Percentiles rank a stretch among this genome's conserved stretches.
phyloP scores from a whole-genome alignment of 352 stramenopile species.

The Phytophthora tubulina region DNA sequence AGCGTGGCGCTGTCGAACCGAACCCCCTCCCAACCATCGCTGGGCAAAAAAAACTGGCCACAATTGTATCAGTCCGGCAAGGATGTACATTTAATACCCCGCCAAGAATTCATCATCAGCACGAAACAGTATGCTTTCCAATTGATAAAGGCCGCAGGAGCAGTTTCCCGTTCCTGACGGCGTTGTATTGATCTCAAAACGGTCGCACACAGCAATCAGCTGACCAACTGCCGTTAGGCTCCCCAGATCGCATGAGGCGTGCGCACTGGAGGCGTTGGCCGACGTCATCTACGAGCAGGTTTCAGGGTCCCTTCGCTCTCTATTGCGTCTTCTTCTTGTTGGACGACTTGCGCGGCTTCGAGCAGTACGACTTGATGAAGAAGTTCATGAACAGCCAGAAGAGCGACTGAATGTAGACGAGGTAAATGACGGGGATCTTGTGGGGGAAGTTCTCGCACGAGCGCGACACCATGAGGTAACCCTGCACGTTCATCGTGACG shows the following conservation, averaged over 20 bases:
- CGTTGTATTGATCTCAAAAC: constrained; percentile 39
- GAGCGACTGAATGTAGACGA: constrained; percentile 93
- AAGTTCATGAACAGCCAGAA: constrained; percentile 96
- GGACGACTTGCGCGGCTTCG: constrained; percentile 55
- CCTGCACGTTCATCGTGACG: constrained; percentile 84
- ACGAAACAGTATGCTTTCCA: constrained; percentile 7
- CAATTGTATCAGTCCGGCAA: not conserved
- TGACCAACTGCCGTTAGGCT: not conserved
- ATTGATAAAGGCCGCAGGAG: constrained; percentile 19
- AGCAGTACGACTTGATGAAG: constrained; percentile 95
- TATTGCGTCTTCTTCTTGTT: constrained; percentile 68
- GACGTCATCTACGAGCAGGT: constrained; percentile 11
- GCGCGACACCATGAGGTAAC: constrained; percentile 83
- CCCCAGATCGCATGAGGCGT: not conserved
- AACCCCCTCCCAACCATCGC: not conserved
- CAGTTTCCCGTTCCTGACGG: constrained; percentile 2
- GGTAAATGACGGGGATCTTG: constrained; percentile 91
- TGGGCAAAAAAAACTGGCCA: not conserved
- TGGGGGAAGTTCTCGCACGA: constrained; percentile 85
- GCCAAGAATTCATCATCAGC: constrained; percentile 7
- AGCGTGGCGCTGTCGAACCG: too few species aligned
- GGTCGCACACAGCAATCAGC: constrained; percentile 21
- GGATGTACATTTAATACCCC: not conserved
- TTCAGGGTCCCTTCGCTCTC: constrained; percentile 13
- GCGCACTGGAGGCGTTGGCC: constrained; percentile 2